Conservation (phyloP, 169 alveolate species). For the Theileria sp. region DNA sequence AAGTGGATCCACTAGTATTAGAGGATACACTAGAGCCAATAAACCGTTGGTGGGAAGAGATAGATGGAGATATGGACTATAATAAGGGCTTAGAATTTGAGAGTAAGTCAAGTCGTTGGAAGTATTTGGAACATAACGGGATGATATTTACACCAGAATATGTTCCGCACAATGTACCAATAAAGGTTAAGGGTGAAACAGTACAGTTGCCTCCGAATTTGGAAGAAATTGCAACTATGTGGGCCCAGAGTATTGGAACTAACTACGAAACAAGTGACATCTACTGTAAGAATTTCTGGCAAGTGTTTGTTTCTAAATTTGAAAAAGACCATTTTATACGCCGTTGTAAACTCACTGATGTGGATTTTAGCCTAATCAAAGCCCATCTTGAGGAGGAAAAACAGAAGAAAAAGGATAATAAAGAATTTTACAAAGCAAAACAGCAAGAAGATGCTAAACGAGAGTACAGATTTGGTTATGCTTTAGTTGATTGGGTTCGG, state of each 20-base stretch:
- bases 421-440: conserved; percentile 82
- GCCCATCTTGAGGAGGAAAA: conserved; percentile 79
- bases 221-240: conserved; percentile 97
- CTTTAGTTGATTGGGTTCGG: conserved; percentile 78
- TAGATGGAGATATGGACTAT: conserved; percentile 60
- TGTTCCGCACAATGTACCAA: conserved; percentile 81
- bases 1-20: conserved; percentile 30
- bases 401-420: conserved; percentile 80
- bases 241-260: conserved; percentile 90
- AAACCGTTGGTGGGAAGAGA: conserved; percentile 85
- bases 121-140: conserved; percentile 87
- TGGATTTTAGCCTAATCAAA: conserved; percentile 88
- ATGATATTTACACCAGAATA: conserved; percentile 87
- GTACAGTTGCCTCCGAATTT: conserved; percentile 88
- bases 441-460: conserved; percentile 73
- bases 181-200: conserved; percentile 84
- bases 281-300: conserved; percentile 88
- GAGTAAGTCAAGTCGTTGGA: conserved; percentile 76
- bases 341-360: conserved; percentile 73
- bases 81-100: conserved; percentile 67
- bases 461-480: conserved; percentile 78
- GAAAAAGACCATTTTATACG: conserved; percentile 64
- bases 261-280: conserved; percentile 90
- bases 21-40: conserved; percentile 81
- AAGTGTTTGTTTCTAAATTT: conserved; percentile 76